Evolutionary conservation across 2,329 filamentous ascomycete genomes (phyloP), one percentile per base, ranked within the genome.

Genomic region (Aspergillus pseudoterreus): DNA sequence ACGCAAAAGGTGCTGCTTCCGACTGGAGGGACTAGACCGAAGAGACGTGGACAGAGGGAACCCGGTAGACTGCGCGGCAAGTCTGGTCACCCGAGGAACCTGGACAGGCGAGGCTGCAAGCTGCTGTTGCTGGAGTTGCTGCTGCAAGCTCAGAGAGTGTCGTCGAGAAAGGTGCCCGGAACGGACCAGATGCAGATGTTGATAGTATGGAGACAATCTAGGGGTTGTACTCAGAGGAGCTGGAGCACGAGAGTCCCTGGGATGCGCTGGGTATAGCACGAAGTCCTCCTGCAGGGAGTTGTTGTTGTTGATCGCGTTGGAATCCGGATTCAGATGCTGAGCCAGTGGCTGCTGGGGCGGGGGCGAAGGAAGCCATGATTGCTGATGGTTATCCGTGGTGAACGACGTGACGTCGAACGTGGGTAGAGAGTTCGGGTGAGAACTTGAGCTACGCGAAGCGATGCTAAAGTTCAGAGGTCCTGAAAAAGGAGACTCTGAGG

Each of bases 321-420:
- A 59, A 50, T 57, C 62, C 50, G 50, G 53, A 58, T 61, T 68
- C 62, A 58, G 57, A 63, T 62, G 62, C 59, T 66, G 63, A 70
- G 71, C 71, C 72, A 61, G 64, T 58, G 72, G 72, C 72, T 71
- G 71, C 58, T 62, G 59, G 50, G 63, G 66, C 61, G 70, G 72
- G 67, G 71, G 71, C 67, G 71, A 64, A 65, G 72, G 66, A 69
- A 70, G 74, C 74, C 74, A 77, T 77, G 64, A 21, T 74, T 73
- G 68, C 71, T 73, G 72, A 59, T 65, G 65, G 62, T 68, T 65
- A 75, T 77, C 73, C 74, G 74, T 76, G 68, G 63, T 75, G 74
- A 74, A 75, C 70, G 74, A 75, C 71, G 66, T 68, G 46, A 69
- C 50, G 72, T 74, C 71, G 71, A 70, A 67, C 66, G 71, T 59